Percentiles rank a stretch among this genome's conserved stretches.
phyloP scores from a whole-genome alignment of 176 grass and related monocot genomes.

The Tillandsia leiboldiana region DNA sequence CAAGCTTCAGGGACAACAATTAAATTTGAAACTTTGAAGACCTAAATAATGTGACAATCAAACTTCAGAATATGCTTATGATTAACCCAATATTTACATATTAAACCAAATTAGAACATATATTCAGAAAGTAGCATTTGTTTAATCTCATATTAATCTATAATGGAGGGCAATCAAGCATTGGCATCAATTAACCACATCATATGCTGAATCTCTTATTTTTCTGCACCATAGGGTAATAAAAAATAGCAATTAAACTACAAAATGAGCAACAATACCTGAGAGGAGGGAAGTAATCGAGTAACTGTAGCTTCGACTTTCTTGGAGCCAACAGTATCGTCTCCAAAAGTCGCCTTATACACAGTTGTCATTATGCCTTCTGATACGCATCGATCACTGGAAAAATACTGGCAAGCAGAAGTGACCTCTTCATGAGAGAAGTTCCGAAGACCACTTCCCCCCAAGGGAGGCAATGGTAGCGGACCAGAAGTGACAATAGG shows the following conservation, averaged over 20 bases:
- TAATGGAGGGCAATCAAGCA: no score
- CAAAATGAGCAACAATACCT: slow-evolving; percentile 32
- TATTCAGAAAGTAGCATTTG: no score
- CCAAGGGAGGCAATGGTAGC: slow-evolving; percentile 66
- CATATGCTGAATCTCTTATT: background rate
- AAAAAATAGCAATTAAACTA: slow-evolving; percentile 4
- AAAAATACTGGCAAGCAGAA: slow-evolving; percentile 64
- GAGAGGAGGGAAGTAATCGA: slow-evolving; percentile 45
- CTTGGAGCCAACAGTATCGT: slow-evolving; percentile 40
- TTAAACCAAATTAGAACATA: no score
- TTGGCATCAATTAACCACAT: background rate
- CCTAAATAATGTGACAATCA: no score
- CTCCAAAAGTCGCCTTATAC: slow-evolving; percentile 76
- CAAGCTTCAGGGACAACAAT: no score
- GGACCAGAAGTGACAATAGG: slow-evolving; percentile 46
- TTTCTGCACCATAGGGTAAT: background rate
- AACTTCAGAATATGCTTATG: no score
- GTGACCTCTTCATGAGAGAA: slow-evolving; percentile 76
- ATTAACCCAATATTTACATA: no score
- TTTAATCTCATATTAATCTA: no score
- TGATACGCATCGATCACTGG: slow-evolving; percentile 46
- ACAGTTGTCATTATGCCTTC: slow-evolving; percentile 53
- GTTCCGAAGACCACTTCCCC: slow-evolving; percentile 37
- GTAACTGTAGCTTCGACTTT: slow-evolving; percentile 69
- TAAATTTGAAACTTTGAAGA: no score